Conservation (phyloP, 768 basidiomycete genomes). For the Phanerochaete sordida region DNA sequence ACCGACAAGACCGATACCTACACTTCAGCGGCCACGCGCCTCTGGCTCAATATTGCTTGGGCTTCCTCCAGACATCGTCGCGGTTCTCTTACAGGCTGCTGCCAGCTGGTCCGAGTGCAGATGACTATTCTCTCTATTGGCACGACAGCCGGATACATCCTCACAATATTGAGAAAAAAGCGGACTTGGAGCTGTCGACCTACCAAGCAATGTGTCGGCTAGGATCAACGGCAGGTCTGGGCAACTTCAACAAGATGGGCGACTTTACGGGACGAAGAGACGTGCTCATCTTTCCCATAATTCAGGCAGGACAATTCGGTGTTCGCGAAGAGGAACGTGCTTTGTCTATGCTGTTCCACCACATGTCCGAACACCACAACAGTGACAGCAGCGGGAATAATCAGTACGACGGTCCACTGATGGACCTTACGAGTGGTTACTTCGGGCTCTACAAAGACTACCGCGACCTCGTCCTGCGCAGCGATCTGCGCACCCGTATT, state of each 20-base stretch:
- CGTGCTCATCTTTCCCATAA: conserved; percentile 71
- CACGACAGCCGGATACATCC: conserved; percentile 62
- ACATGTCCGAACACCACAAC: conserved; percentile 26
- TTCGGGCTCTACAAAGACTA: conserved; percentile 85
- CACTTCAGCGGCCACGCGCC: conserved; percentile 57
- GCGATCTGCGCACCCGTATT: conserved; percentile 60
- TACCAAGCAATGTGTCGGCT: conserved; percentile 51
- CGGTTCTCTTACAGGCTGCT: conserved; percentile 67
- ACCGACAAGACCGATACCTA: conserved; percentile 94
- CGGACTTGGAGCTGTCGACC: conserved; percentile 36
- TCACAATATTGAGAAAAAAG: conserved; percentile 61
- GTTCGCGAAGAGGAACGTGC: conserved; percentile 81
- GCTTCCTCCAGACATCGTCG: conserved; percentile 66
- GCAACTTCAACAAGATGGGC: conserved; percentile 6
- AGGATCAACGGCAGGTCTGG: conserved; percentile 7
- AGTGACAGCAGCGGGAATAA: background rate
- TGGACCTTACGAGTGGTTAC: conserved; percentile 93
- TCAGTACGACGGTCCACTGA: conserved; percentile 35
- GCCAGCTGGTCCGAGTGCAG: conserved; percentile 22
- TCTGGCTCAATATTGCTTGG: conserved; percentile 80
- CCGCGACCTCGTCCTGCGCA: conserved; percentile 63
- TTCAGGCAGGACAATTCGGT: conserved; percentile 87
- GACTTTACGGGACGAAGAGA: conserved; percentile 19
- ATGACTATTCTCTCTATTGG: conserved; percentile 62
- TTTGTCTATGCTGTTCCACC: conserved; percentile 55